These are phyloP conservation scores for Tolypocladium paradoxum DNA, from an alignment of 2,329 filamentous ascomycete species.

Conservation along the genomic window DNA sequence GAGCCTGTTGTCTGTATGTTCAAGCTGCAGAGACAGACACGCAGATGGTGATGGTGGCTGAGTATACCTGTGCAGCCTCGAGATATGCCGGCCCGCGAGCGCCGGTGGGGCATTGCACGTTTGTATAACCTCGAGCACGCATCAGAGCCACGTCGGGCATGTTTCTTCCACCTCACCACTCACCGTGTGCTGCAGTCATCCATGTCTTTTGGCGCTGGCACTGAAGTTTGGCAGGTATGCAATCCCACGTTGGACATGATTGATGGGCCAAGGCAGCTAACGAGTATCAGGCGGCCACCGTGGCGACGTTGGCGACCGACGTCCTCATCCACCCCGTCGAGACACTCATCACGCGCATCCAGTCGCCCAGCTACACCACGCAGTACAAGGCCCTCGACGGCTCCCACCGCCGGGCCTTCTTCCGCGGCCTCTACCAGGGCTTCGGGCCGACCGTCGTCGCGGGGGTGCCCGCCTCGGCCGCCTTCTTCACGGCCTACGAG, in stretches of 20 bases:
- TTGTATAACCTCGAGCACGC: not conserved
- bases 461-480: slow-evolving; percentile 6
- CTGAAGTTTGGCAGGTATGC: not conserved
- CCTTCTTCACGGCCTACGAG: slow-evolving; percentile 11
- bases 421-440: slow-evolving; percentile 9
- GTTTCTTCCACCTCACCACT: not conserved
- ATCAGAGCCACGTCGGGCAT: not conserved
- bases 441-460: slow-evolving; percentile 9
- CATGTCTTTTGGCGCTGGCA: not conserved
- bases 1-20: not conserved
- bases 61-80: not conserved
- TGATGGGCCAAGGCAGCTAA: not conserved
- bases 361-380: slow-evolving; percentile 7
- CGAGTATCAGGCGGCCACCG: slow-evolving; percentile 1
- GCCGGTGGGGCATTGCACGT: not conserved
- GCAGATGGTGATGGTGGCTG: not conserved
- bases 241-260: not conserved
- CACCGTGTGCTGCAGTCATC: not conserved
- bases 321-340: slow-evolving; percentile 9
- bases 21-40: not conserved
- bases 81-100: not conserved
- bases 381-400: slow-evolving; percentile 6
- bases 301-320: slow-evolving; percentile 5
- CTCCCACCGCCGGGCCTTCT: slow-evolving; percentile 4
- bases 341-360: slow-evolving; percentile 9